Evolutionary conservation across 2,329 filamentous ascomycete genomes (phyloP).

Genomic region (Claviceps sp.): DNA sequence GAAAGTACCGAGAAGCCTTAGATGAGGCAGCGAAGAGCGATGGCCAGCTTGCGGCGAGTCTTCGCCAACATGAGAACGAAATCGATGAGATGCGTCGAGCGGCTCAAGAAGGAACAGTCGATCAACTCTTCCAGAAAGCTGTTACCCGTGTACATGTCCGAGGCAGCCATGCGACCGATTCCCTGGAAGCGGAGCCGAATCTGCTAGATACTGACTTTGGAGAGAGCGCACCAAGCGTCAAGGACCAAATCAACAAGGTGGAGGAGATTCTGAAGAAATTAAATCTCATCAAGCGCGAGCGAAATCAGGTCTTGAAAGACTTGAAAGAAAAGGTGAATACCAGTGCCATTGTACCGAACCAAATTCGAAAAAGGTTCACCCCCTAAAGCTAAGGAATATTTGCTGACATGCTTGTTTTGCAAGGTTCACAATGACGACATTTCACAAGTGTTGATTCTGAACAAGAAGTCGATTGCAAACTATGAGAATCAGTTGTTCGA

Average conservation of each 20-base stretch:
- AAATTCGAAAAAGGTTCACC: background rate
- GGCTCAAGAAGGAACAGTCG: constrained; percentile 73
- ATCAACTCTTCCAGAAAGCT: constrained; percentile 77
- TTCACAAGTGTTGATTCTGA: constrained; percentile 89
- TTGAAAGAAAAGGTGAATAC: constrained; percentile 80
- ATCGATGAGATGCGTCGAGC: constrained; percentile 94
- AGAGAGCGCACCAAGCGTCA: constrained; percentile 64
- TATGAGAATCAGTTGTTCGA: constrained; percentile 90
- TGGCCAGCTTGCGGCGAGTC: constrained; percentile 65
- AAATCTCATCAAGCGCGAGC: constrained; percentile 82
- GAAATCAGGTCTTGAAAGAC: constrained; percentile 86
- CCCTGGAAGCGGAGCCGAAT: constrained; percentile 53
- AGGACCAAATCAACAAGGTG: constrained; percentile 78
- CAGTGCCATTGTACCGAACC: no score
- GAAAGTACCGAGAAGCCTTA: constrained; percentile 76
- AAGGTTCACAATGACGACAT: constrained; percentile 95
- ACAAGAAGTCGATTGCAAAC: constrained; percentile 91
- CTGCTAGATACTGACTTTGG: constrained; percentile 87
- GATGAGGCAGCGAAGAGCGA: constrained; percentile 85
- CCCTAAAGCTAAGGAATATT: background rate
- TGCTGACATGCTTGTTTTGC: background rate
- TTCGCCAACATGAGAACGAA: constrained; percentile 73
- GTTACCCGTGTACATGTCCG: constrained; percentile 65
- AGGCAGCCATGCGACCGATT: constrained; percentile 46
- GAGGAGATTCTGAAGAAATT: constrained; percentile 86